Conservation (phyloP, 139 green algal genomes). For the Asterochloris erici region DNA sequence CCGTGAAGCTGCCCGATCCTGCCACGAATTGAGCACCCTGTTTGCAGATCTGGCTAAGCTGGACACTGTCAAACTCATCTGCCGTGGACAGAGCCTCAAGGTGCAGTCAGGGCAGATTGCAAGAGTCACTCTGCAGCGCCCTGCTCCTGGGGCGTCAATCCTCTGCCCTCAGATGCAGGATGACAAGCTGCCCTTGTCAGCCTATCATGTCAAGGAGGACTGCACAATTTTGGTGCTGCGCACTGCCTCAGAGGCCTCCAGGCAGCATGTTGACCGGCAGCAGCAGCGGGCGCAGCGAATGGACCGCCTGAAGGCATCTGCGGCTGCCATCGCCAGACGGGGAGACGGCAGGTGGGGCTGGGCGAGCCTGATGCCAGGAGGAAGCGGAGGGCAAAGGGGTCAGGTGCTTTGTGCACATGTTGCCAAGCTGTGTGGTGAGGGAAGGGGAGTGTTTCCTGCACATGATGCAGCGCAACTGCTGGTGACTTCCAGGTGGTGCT, state of each 20-base stretch:
- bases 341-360: background rate
- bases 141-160: background rate
- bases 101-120: background rate
- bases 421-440: conserved; percentile 1
- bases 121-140: background rate
- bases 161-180: conserved; percentile 20
- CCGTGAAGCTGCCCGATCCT: too few species aligned
- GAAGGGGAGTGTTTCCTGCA: background rate
- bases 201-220: conserved; percentile 22
- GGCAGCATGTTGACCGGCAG: background rate
- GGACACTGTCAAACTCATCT: background rate
- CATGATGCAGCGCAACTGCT: background rate
- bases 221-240: conserved; percentile 42
- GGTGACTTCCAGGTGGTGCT: background rate
- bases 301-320: conserved; percentile 36
- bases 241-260: background rate
- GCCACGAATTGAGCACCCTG: background rate
- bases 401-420: background rate
- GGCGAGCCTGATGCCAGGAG: background rate
- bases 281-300: conserved; percentile 26
- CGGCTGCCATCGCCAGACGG: conserved; percentile 28
- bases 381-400: background rate
- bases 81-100: background rate
- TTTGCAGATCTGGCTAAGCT: background rate
- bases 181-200: conserved; percentile 28